Percentiles rank a stretch among this genome's conserved stretches.
Evolutionary conservation across 495 filamentous ascomycete genomes (phyloP).

Genomic region (Aspergillus campestris): DNA sequence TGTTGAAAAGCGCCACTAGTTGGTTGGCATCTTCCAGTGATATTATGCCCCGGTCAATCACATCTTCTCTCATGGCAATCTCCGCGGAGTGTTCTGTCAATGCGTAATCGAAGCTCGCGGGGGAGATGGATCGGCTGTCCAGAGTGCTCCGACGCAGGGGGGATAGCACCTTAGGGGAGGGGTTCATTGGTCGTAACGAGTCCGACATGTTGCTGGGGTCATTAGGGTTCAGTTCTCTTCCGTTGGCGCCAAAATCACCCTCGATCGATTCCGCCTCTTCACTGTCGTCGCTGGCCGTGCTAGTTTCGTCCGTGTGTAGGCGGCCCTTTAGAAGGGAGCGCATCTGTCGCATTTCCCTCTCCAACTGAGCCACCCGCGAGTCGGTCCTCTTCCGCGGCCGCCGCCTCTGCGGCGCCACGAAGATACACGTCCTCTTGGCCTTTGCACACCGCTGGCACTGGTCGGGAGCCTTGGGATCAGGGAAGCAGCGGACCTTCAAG

Average conservation of each 20-base stretch:
- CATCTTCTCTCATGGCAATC: conserved; percentile 18
- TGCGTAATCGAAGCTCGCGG: conserved; percentile 11
- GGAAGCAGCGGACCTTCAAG: conserved; percentile 79
- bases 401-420: conserved; percentile 71
- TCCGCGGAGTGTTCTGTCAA: conserved; percentile 12
- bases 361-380: conserved; percentile 75
- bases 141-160: conserved; percentile 10
- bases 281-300: conserved; percentile 21
- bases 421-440: conserved; percentile 63
- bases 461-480: conserved; percentile 46
- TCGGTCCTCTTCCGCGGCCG: conserved; percentile 76
- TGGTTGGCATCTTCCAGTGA: conserved; percentile 36
- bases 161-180: conserved; percentile 19
- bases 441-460: conserved; percentile 78
- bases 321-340: conserved; percentile 34
- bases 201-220: conserved; percentile 13
- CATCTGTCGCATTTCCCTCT: conserved; percentile 75
- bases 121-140: conserved; percentile 9
- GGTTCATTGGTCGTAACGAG: conserved; percentile 18
- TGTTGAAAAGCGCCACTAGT: conserved; percentile 35
- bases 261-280: conserved; percentile 20
- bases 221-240: conserved; percentile 3
- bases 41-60: conserved; percentile 41
- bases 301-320: conserved; percentile 23
- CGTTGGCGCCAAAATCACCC: conserved; percentile 6